phyloP scores from a whole-genome alignment of 2,329 filamentous ascomycete species.

The Penicillium italicum region DNA sequence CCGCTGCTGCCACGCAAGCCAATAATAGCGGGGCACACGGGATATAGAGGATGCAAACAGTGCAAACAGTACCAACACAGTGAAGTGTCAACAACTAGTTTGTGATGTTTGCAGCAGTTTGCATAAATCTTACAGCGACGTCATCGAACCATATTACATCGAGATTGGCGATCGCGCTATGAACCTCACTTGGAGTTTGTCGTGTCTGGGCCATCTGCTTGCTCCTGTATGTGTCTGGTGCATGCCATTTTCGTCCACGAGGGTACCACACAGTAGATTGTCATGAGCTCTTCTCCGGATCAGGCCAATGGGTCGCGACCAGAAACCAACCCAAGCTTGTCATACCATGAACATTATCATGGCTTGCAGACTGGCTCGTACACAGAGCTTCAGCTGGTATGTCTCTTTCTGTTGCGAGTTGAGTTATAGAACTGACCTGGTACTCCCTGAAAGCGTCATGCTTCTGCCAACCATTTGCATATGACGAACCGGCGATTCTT shows the following conservation, averaged over 20 bases:
- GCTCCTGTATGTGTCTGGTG: conserved; percentile 1
- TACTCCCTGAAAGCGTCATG: conserved; percentile 49
- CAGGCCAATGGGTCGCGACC: conserved; percentile 17
- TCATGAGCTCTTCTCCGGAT: conserved; percentile 28
- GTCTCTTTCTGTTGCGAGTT: conserved; percentile 7
- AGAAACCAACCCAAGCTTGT: conserved; percentile 15
- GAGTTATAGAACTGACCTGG: conserved; percentile 2
- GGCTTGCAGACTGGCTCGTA: conserved; percentile 50
- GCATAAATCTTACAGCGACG: conserved; percentile 20
- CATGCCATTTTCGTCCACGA: conserved; percentile 4
- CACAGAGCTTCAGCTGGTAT: conserved; percentile 53
- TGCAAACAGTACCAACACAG: conserved; percentile 28
- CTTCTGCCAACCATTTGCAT: conserved; percentile 59
- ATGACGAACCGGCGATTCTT: conserved; percentile 61
- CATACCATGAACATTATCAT: conserved; percentile 27
- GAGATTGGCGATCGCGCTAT: conserved; percentile 18
- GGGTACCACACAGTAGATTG: conserved; percentile 9
- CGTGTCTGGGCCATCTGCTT: conserved; percentile 13
- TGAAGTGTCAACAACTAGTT: conserved; percentile 3
- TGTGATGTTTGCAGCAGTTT: conserved; percentile 12
- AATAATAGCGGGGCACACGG: conserved; percentile 11
- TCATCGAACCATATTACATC: conserved; percentile 28
- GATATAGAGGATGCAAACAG: conserved; percentile 20
- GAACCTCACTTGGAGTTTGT: neutral
- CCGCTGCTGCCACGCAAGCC: conserved; percentile 34